phyloP scores from a whole-genome alignment of 108 stramenopile genomes.

The Cyclostephanos tholiformis region DNA sequence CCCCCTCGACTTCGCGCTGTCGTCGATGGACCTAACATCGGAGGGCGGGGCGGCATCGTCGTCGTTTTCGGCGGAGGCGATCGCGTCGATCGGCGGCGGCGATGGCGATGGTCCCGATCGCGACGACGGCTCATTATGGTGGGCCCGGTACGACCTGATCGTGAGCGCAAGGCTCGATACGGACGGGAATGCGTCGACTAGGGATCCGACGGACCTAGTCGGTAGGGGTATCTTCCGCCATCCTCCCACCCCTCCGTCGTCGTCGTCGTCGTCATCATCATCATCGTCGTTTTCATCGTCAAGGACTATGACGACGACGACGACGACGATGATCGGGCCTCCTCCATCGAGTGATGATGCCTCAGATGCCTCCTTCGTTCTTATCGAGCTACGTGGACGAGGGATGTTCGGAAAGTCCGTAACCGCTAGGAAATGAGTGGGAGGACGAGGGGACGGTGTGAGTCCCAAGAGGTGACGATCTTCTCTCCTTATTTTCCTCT shows the following conservation, averaged over 20 bases:
- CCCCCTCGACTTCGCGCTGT: conserved; percentile 53
- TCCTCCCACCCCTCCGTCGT: too few relatives aligned
- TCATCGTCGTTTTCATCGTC: too few relatives aligned
- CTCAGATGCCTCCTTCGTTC: neutral
- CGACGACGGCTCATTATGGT: conserved; percentile 43
- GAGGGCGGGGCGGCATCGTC: conserved; percentile 60
- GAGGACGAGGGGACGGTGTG: too few relatives aligned
- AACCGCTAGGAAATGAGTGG: conserved; percentile 29
- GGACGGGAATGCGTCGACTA: conserved; percentile 66
- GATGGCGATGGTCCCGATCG: neutral
- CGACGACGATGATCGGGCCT: too few relatives aligned
- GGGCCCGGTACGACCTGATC: conserved; percentile 53
- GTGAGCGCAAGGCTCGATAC: conserved; percentile 63
- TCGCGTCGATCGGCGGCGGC: neutral
- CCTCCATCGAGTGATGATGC: neutral
- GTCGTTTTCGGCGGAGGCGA: neutral
- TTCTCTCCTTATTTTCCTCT: too few relatives aligned
- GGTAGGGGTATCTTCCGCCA: conserved; percentile 40
- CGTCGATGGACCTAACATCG: conserved; percentile 45
- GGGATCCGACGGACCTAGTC: conserved; percentile 64
- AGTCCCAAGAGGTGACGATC: too few relatives aligned
- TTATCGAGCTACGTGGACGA: conserved; percentile 20
- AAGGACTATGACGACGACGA: too few relatives aligned
- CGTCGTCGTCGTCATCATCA: too few relatives aligned
- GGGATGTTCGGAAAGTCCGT: conserved; percentile 32